Evolutionary conservation across 495 filamentous ascomycete genomes (phyloP).

Genomic region (Aspergillus biplanus): DNA sequence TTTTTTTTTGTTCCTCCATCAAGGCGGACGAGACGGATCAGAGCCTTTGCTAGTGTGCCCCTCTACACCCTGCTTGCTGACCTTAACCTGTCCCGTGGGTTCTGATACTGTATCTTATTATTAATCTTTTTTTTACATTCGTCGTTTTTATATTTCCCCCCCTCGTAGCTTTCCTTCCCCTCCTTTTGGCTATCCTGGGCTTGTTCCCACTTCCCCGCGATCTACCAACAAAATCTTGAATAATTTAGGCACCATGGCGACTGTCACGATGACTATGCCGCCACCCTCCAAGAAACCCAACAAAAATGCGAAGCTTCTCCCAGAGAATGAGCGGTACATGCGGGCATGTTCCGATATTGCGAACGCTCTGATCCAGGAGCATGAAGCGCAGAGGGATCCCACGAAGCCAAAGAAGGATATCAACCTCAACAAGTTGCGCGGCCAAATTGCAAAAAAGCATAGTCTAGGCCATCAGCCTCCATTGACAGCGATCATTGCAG

Average conservation of each 20-base stretch:
- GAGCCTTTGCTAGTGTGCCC: constrained; percentile 15
- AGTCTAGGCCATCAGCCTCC: constrained; percentile 82
- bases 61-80: constrained; percentile 3
- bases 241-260: constrained; percentile 54
- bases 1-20: constrained; percentile 29
- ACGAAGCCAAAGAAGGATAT: constrained; percentile 77
- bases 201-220: constrained; percentile 4
- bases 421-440: constrained; percentile 88
- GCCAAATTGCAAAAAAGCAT: constrained; percentile 91
- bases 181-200: not conserved
- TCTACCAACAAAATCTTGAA: not conserved
- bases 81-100: not conserved
- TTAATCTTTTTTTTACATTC: not conserved
- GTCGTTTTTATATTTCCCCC: not conserved
- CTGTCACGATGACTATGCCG: constrained; percentile 62
- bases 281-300: constrained; percentile 55
- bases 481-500: constrained; percentile 94
- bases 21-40: no score
- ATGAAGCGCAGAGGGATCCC: constrained; percentile 75
- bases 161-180: not conserved
- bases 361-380: constrained; percentile 87
- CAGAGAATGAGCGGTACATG: constrained; percentile 92
- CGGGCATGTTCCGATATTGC: constrained; percentile 95
- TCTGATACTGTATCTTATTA: not conserved
- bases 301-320: constrained; percentile 75